Conservation (phyloP, 179 eudicot species). For the Camellia oleifera region DNA sequence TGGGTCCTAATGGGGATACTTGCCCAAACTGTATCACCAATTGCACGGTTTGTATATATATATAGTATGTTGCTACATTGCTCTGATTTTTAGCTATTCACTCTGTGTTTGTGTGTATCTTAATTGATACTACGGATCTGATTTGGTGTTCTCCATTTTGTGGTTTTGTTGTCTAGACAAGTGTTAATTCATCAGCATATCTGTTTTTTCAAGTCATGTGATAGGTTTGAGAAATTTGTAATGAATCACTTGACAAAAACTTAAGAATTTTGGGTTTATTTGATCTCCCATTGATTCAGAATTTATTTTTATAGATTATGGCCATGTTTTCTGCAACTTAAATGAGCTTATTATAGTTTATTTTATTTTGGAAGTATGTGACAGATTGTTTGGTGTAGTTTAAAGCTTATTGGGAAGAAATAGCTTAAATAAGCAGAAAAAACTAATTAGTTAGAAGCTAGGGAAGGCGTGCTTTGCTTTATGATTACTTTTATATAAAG, state of each 20-base stretch:
- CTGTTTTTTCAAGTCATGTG: background rate
- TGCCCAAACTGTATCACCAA: constrained; percentile 51
- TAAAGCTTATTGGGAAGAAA: too few relatives aligned
- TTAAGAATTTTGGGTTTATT: background rate
- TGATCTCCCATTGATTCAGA: background rate
- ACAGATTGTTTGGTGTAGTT: too few relatives aligned
- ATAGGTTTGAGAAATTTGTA: too few relatives aligned
- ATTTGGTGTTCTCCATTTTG: background rate
- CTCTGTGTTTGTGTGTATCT: constrained; percentile 2
- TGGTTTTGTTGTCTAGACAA: background rate
- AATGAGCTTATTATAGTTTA: too few relatives aligned
- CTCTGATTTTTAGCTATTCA: background rate
- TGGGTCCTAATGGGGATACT: constrained; percentile 27
- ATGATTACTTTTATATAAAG: background rate
- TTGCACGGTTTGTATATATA: constrained; percentile 61
- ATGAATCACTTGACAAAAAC: background rate
- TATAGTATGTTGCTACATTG: background rate
- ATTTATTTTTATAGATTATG: background rate
- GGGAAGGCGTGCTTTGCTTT: too few relatives aligned
- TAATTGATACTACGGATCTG: background rate
- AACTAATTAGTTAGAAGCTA: too few relatives aligned
- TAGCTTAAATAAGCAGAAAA: too few relatives aligned
- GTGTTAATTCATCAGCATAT: background rate
- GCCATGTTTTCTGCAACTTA: too few relatives aligned
- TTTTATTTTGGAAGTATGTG: too few relatives aligned